Evolutionary conservation across 768 basidiomycete genomes (phyloP).

Genomic region (Lactifluus subvellereus): DNA sequence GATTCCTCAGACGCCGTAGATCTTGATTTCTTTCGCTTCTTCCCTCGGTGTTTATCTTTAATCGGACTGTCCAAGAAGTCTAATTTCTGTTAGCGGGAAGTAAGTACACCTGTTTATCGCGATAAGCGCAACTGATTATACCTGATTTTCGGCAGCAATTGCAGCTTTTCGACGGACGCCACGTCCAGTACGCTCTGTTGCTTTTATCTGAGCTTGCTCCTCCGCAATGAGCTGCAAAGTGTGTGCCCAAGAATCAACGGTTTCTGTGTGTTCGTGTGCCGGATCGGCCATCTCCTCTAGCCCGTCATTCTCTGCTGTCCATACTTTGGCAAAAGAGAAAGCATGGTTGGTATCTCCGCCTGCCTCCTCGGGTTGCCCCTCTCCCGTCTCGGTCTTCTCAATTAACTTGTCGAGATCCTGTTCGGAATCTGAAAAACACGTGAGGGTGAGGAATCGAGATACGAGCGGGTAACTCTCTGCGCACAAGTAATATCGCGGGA

Average conservation of each 20-base stretch:
- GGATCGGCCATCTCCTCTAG: slow-evolving; percentile 63
- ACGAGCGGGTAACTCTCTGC: background rate
- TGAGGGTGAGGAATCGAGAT: background rate
- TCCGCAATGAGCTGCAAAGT: slow-evolving; percentile 49
- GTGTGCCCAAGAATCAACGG: slow-evolving; percentile 77
- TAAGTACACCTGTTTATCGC: slow-evolving; percentile 1
- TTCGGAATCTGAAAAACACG: slow-evolving; percentile 53
- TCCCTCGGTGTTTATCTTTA: slow-evolving; percentile 33
- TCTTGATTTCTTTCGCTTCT: slow-evolving; percentile 31
- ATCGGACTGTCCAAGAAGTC: slow-evolving; percentile 36
- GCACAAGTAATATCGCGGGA: slow-evolving; percentile 65
- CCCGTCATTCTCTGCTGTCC: slow-evolving; percentile 72
- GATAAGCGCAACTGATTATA: slow-evolving; percentile 29
- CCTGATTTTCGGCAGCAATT: slow-evolving; percentile 37
- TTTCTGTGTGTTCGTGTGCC: slow-evolving; percentile 37
- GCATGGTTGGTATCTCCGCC: slow-evolving; percentile 48
- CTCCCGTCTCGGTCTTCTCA: slow-evolving; percentile 74
- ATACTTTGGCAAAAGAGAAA: slow-evolving; percentile 89
- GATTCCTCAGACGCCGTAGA: slow-evolving; percentile 36
- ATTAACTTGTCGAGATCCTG: slow-evolving; percentile 82
- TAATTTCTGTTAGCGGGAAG: slow-evolving; percentile 27
- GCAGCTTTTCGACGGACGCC: slow-evolving; percentile 71
- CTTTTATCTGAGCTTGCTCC: slow-evolving; percentile 42
- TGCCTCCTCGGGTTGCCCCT: slow-evolving; percentile 42
- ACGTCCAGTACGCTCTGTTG: slow-evolving; percentile 57